phyloP scores from a whole-genome alignment of 306 rosid genomes.

The Biancaea sappan region DNA sequence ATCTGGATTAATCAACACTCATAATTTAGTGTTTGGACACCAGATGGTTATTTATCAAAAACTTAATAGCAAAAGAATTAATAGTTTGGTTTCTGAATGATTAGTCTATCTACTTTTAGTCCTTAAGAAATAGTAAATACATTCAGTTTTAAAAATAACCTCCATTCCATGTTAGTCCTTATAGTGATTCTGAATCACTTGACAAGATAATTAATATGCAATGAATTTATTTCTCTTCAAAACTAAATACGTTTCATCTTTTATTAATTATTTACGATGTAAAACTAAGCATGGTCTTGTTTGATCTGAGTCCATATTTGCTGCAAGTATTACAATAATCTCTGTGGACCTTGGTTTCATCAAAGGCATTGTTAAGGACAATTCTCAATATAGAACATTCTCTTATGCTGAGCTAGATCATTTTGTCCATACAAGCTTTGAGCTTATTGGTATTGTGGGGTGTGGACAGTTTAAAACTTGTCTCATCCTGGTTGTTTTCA shows the following conservation, averaged over 20 bases:
- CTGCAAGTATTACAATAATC: slow-evolving; percentile 2
- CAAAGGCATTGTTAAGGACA: slow-evolving; percentile 20
- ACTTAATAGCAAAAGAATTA: no score
- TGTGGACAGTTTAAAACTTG: slow-evolving; percentile 40
- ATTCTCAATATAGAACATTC: not conserved
- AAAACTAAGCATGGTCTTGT: slow-evolving; percentile 7
- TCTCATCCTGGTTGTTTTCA: slow-evolving; percentile 47
- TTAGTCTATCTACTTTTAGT: not conserved
- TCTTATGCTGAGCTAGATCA: slow-evolving; percentile 21
- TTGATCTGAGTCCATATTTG: slow-evolving; percentile 15
- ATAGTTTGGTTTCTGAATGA: no score
- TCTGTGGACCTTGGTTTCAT: slow-evolving; percentile 27
- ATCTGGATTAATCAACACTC: no score
- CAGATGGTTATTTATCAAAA: no score
- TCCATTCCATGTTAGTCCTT: not conserved
- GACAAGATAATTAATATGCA: not conserved
- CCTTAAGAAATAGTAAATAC: not conserved
- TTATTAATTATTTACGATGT: not conserved
- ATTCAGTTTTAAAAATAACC: not conserved
- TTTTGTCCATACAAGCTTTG: slow-evolving; percentile 29
- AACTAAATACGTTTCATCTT: not conserved
- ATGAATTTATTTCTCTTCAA: no score
- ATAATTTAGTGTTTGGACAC: no score
- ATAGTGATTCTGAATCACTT: not conserved
- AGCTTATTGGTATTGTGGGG: slow-evolving; percentile 17